phyloP scores from a whole-genome alignment of 805 yeast genomes.

The Kodamaea hsintzibuensis region DNA sequence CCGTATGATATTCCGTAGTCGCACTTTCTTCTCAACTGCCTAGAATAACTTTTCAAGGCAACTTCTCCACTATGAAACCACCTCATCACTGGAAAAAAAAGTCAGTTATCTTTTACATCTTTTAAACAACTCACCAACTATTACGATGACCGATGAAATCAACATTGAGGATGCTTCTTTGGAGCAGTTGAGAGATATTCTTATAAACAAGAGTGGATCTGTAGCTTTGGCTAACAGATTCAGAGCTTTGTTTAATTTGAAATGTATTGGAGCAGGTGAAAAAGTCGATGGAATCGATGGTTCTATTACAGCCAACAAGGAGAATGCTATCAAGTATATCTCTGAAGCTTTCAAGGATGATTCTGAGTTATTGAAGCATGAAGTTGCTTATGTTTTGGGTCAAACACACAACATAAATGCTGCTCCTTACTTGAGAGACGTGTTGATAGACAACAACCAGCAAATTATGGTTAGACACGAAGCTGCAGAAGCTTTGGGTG shows the following conservation, averaged over 20 bases:
- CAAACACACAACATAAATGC: slow-evolving; percentile 86
- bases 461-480: slow-evolving; percentile 98
- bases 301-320: slow-evolving; percentile 36
- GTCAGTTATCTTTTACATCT: not conserved
- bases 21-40: not conserved
- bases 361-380: slow-evolving; percentile 92
- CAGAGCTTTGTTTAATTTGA: slow-evolving; percentile 90
- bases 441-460: slow-evolving; percentile 64
- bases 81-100: slow-evolving; percentile 7
- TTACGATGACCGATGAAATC: slow-evolving; percentile 32
- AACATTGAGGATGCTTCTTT: slow-evolving; percentile 45
- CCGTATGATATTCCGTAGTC: not conserved
- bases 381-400: slow-evolving; percentile 95
- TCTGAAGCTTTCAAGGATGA: slow-evolving; percentile 79
- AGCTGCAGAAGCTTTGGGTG: slow-evolving; percentile 99
- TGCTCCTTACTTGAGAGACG: slow-evolving; percentile 72
- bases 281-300: slow-evolving; percentile 11
- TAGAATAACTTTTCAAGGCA: not conserved
- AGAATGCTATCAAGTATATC: slow-evolving; percentile 74
- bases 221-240: slow-evolving; percentile 82
- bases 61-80: not conserved
- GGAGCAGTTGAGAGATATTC: slow-evolving; percentile 71
- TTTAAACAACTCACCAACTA: not conserved
- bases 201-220: slow-evolving; percentile 64
- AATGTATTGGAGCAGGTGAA: slow-evolving; percentile 75